Base-by-base conservation (phyloP, 305 asterid genomes). In the Fraxinus latifolia region DNA sequence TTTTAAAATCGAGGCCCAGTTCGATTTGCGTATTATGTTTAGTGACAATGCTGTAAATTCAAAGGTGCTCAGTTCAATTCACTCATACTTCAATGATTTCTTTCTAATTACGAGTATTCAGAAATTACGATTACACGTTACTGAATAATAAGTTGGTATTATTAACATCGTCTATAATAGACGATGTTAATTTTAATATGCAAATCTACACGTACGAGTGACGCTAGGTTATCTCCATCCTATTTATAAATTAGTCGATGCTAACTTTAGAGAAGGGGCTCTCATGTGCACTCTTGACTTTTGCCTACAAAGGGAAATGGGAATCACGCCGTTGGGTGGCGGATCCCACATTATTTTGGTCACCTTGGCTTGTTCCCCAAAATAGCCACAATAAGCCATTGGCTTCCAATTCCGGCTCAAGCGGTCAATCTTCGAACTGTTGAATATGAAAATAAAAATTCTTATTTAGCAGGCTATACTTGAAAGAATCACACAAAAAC, bases 241-340 rank as follows among this genome's bases (percentile, higher is more conserved):
- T 36, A 9, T 33, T n/a, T 19, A 6, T 53, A 37, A 42, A 9
- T 74, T 37, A 19, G 15, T 21, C 29, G 80, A 14, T 14, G 23
- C 78, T 55, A 76, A 68, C 80, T 77, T 83, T 83, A 70, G 79
- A 68, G 42, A 17, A 82, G 47, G 80, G 67, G 50, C 78, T 21
- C 83, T 87, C 89, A 77, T 87, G 88, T 82, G 88, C 83, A 34
- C 82, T 77, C 77, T 81, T 42, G 79, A 85, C 91, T 88, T 88
- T 79, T 78, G 73, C 82, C 85, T 77, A 21, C 29, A 83, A 87
- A 79, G 76, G 88, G 82, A 11, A 77, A 85, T 11, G 33, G 15
- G 88, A 84, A 84, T 81, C 84, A 31, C 81, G 86, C 88, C 76
- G 65, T 70, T 82, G 3, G 58, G 77, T 65, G 60, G 84, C 67